A percentile compares a stretch with the other conserved stretches of the same genome.
phyloP scores from a whole-genome alignment of 805 yeast species.

The Pichia thaimueangensis region DNA sequence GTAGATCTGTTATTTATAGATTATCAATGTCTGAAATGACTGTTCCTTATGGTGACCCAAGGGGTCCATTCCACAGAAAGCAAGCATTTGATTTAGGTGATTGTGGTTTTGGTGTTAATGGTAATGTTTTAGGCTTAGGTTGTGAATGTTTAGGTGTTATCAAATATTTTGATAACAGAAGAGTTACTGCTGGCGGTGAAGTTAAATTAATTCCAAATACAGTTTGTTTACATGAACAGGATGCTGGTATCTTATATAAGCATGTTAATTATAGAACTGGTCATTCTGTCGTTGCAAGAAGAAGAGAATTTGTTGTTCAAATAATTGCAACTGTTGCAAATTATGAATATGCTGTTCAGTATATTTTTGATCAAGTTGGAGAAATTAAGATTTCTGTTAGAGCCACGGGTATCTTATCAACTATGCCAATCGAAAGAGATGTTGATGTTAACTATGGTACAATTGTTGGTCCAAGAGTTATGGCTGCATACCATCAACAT shows the following conservation, averaged over 20 bases:
- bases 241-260: slow-evolving; percentile 68
- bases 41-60: slow-evolving; percentile 82
- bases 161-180: slow-evolving; percentile 60
- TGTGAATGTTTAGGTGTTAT: slow-evolving; percentile 81
- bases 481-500: slow-evolving; percentile 85
- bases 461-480: slow-evolving; percentile 68
- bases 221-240: slow-evolving; percentile 77
- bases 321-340: slow-evolving; percentile 81
- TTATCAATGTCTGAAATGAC: slow-evolving; percentile 76
- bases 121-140: slow-evolving; percentile 62
- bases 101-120: slow-evolving; percentile 72
- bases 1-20: slow-evolving; percentile 70
- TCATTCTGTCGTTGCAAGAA: slow-evolving; percentile 65
- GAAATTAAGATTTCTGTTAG: slow-evolving; percentile 71
- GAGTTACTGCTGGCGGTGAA: slow-evolving; percentile 52
- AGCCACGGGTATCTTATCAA: slow-evolving; percentile 82
- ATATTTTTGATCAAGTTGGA: slow-evolving; percentile 72
- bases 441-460: slow-evolving; percentile 61
- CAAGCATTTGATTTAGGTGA: slow-evolving; percentile 86
- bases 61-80: slow-evolving; percentile 78
- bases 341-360: slow-evolving; percentile 71
- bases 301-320: slow-evolving; percentile 73
- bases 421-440: slow-evolving; percentile 73
- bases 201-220: slow-evolving; percentile 61
- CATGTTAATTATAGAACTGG: slow-evolving; percentile 75